phyloP scores from a whole-genome alignment of 345 rosid genomes.

The Salix brachista region DNA sequence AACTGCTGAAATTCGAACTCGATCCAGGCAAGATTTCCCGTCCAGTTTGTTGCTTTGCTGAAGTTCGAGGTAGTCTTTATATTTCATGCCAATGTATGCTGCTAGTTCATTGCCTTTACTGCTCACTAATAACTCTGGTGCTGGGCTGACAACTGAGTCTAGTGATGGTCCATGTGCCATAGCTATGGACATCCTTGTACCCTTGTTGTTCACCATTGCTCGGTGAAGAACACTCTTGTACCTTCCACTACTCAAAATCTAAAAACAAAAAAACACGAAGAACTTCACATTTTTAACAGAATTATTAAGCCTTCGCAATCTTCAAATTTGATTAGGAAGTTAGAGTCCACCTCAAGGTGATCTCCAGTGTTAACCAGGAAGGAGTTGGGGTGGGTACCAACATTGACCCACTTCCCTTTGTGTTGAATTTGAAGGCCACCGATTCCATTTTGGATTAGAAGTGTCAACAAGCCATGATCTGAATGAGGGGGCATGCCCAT shows the following conservation, averaged over 20 bases:
- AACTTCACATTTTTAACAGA: no score
- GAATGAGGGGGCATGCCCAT: conserved; percentile 62
- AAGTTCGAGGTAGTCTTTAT: conserved; percentile 32
- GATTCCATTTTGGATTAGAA: conserved; percentile 38
- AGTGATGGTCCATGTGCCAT: conserved; percentile 39
- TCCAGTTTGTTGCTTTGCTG: conserved; percentile 35
- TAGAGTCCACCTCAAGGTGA: conserved; percentile 43
- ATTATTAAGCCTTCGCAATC: neutral
- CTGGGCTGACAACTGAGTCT: conserved; percentile 36
- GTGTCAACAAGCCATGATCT: conserved; percentile 49
- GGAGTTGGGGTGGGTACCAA: conserved; percentile 31
- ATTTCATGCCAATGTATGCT: conserved; percentile 32
- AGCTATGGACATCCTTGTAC: conserved; percentile 34
- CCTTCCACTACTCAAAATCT: conserved; percentile 57
- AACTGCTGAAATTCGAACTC: conserved; percentile 6
- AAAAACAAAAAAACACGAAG: neutral
- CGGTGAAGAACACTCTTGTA: conserved; percentile 50
- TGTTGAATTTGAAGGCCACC: conserved; percentile 49
- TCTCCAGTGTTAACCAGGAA: conserved; percentile 47
- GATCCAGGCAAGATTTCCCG: conserved; percentile 34
- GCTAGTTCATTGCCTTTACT: conserved; percentile 4
- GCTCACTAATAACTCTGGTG: conserved; percentile 24
- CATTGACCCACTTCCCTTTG: conserved; percentile 45
- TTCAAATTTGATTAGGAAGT: neutral
- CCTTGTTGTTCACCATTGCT: conserved; percentile 38